Evolutionary conservation across 495 filamentous ascomycete species (phyloP), one percentile per base, ranked within the genome.

Genomic region (Cairneyella variabilis): DNA sequence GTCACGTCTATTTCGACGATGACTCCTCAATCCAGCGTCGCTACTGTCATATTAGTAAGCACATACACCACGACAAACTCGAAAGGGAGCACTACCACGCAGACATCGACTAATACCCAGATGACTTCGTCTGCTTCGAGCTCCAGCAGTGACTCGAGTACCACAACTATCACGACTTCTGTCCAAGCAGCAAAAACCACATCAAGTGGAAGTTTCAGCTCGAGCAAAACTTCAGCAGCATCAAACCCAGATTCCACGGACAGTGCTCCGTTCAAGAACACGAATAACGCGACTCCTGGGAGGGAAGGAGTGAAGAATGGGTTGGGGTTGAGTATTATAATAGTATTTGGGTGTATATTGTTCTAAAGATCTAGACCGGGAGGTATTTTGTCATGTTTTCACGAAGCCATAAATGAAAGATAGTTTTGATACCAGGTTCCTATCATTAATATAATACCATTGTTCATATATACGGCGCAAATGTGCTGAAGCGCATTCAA

Each of bases 221-320:
- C 34, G 25, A 53, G 40, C 17, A 30, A 26, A 7, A 36, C 48
- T 16, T 26, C 36, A 5, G 27, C 32, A 8, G 41, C 27, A 5
- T 9, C 11, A 2, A 32, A 34, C 3, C 12, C 40, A 16, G 42
- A 30, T 16, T 11, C 26, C 1, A 56, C 55, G 8, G 30, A 58
- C 36, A 58, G 55, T 17, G 41, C 55, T 12, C 55, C 55, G 1
- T 58, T 58, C 23, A 58, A 21, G 9, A 43, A 56, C 25, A 56
- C 53, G 16, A 56, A 56, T 44, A 16, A 18, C 7, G 53, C 34
- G 8, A 32, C 16, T 2, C n/a, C n/a, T n/a, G n/a, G 21, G 11
- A 34, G 18, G 9, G 20, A 8, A 17, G 17, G 27, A 10, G 38
- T 34, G 10, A 46, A 37, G 8, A 56, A 22, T 17, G 49, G 45